phyloP scores from a whole-genome alignment of 1,284 basidiomycete species.

The Phylloporus gajari region DNA sequence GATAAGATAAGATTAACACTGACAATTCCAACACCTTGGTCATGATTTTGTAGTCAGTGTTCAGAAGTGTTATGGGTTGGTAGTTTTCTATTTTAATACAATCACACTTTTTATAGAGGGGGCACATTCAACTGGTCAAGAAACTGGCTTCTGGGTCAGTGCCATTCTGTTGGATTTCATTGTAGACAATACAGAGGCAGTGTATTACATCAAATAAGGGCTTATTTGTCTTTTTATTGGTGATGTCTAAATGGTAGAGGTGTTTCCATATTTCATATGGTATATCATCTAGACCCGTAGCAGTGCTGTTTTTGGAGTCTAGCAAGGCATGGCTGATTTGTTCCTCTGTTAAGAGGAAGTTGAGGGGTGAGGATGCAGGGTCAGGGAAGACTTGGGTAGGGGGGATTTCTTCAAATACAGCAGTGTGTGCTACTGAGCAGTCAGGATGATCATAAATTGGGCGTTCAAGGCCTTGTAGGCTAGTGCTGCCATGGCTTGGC shows the following conservation, averaged over 20 bases:
- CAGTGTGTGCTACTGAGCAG: too few species aligned
- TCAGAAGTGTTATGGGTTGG: constrained; percentile 12
- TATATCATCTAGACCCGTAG: background rate
- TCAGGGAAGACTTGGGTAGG: too few species aligned
- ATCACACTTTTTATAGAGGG: constrained; percentile 22
- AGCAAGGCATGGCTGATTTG: too few species aligned
- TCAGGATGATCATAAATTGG: too few species aligned
- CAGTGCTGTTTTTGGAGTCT: background rate
- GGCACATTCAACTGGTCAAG: constrained; percentile 17
- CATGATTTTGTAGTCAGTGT: constrained; percentile 24
- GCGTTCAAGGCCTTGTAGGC: too few species aligned
- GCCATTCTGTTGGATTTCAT: constrained; percentile 13
- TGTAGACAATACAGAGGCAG: background rate
- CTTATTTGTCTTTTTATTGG: background rate
- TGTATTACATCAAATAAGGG: background rate
- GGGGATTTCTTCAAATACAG: too few species aligned
- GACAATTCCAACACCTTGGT: too few species aligned
- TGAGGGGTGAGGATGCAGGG: too few species aligned
- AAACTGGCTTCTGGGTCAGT: background rate
- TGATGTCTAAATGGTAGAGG: too few species aligned
- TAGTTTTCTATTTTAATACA: constrained; percentile 14
- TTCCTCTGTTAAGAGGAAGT: too few species aligned
- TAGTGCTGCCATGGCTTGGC: too few species aligned
- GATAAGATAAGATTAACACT: too few species aligned
- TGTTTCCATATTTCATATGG: background rate